phyloP scores from a whole-genome alignment of 805 yeast species.

The Ascoidea asiatica region DNA sequence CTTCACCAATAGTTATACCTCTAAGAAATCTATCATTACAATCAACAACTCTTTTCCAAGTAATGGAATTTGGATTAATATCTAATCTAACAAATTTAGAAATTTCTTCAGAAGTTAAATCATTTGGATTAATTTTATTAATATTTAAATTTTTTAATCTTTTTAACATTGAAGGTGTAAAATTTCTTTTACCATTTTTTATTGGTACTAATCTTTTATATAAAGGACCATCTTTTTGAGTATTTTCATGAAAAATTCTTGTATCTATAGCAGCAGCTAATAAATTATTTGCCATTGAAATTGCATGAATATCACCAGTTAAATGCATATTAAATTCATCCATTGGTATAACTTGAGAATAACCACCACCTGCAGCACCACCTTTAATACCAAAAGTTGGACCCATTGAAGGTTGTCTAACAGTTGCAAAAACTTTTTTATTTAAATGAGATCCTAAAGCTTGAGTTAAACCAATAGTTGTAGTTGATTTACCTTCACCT shows the following conservation, averaged over 20 bases:
- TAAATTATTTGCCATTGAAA: constrained; percentile 69
- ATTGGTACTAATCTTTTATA: constrained; percentile 69
- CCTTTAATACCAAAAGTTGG: constrained; percentile 84
- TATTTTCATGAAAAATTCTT: constrained; percentile 71
- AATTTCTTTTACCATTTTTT: constrained; percentile 48
- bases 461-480: constrained; percentile 73
- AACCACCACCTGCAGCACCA: constrained; percentile 89
- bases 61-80: constrained; percentile 67
- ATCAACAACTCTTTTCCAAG: constrained; percentile 77
- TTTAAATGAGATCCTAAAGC: constrained; percentile 67
- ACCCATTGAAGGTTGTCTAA: constrained; percentile 82
- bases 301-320: constrained; percentile 80
- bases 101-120: constrained; percentile 57
- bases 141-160: constrained; percentile 60
- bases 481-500: constrained; percentile 79
- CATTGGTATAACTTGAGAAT: constrained; percentile 80
- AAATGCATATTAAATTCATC: constrained; percentile 80
- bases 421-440: constrained; percentile 62
- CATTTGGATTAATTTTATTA: constrained; percentile 56
- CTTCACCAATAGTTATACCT: constrained; percentile 69
- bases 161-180: constrained; percentile 53
- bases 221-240: constrained; percentile 60
- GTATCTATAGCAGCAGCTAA: constrained; percentile 81
- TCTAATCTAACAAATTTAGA: constrained; percentile 53
- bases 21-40: constrained; percentile 72